These are phyloP conservation scores for Mitragyna speciosa DNA, from an alignment of 257 asterid genomes.

Conservation along the genomic window DNA sequence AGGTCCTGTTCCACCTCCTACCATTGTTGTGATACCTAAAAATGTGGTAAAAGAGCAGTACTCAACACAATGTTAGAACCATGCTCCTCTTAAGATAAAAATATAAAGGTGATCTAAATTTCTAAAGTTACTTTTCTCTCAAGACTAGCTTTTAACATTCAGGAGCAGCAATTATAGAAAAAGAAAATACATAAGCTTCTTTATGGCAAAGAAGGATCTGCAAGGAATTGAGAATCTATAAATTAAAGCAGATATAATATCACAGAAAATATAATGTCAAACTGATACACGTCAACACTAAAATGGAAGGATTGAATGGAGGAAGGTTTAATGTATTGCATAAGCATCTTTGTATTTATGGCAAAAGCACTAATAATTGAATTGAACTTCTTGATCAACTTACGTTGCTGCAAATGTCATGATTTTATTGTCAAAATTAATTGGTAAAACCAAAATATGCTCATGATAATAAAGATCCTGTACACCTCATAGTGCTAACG, in stretches of 20 bases:
- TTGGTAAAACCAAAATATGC: no score
- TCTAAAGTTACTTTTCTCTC: not conserved
- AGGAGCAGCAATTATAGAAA: not conserved
- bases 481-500: no score
- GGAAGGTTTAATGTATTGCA: not conserved
- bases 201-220: not conserved
- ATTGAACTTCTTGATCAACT: no score
- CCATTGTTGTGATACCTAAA: slow-evolving; percentile 82
- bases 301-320: not conserved
- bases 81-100: not conserved
- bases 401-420: no score
- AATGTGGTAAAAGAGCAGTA: slow-evolving; percentile 2
- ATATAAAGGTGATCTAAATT: not conserved
- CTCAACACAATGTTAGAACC: not conserved
- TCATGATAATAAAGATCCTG: no score
- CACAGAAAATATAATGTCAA: not conserved
- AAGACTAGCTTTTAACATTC: not conserved
- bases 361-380: no score
- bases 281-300: not conserved
- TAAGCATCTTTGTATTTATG: not conserved
- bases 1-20: slow-evolving; percentile 99
- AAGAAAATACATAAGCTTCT: not conserved
- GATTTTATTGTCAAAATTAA: no score
- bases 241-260: not conserved
- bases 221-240: not conserved